A percentile compares a stretch with the other conserved stretches of the same genome.
Evolutionary conservation across 2,329 filamentous ascomycete species (phyloP).

Genomic region (Rugonectria rugulosa): DNA sequence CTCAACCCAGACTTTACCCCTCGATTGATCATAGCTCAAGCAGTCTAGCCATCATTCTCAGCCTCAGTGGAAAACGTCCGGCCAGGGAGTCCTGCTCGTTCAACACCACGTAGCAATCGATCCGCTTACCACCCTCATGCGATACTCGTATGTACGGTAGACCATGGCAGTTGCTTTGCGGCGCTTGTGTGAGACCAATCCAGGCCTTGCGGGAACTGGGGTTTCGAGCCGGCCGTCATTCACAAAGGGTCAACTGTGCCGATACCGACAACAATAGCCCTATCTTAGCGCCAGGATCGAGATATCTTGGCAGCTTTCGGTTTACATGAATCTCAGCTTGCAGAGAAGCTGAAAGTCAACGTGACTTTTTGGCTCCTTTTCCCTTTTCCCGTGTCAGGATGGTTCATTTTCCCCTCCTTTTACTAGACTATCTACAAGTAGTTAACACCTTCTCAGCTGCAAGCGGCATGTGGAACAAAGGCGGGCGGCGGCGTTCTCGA

Average conservation of each 20-base stretch:
- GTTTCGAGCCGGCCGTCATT: not conserved
- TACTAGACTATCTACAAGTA: not conserved
- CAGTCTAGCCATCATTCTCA: no score
- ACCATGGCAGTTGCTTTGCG: not conserved
- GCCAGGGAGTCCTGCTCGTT: not conserved
- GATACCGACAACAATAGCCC: not conserved
- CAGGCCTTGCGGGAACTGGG: no score
- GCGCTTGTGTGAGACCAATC: not conserved
- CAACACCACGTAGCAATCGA: not conserved
- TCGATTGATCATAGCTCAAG: not conserved
- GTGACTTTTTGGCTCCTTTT: constrained; percentile 9
- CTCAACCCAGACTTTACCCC: not conserved
- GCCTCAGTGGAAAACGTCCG: not conserved
- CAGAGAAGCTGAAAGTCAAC: not conserved
- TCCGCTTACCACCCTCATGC: not conserved
- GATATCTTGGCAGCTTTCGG: not conserved
- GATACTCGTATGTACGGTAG: not conserved
- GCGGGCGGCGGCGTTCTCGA: constrained; percentile 11
- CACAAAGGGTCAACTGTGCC: not conserved
- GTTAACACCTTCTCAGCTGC: constrained; percentile 16
- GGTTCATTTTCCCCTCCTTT: constrained; percentile 3
- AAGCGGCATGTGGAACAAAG: constrained; percentile 7
- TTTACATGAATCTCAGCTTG: not conserved
- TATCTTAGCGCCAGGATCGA: not conserved
- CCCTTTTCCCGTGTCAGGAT: not conserved